A percentile compares a stretch with the other conserved stretches of the same genome.
Conservation (phyloP, 768 basidiomycete genomes). For the Lanmaoa pseudosensibilis region DNA sequence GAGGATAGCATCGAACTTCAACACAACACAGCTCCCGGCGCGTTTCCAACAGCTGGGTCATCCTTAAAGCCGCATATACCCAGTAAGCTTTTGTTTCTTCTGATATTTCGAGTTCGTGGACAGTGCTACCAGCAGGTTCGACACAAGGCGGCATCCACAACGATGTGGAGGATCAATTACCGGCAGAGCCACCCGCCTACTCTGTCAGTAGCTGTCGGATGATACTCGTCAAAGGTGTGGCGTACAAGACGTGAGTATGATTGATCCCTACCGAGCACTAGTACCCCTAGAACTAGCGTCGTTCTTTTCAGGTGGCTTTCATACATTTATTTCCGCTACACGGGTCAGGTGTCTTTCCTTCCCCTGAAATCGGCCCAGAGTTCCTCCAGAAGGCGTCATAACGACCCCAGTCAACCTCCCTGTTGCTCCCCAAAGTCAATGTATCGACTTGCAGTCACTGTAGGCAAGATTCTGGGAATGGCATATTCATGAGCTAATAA, state of each 20-base stretch:
- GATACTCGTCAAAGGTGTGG: slow-evolving; percentile 31
- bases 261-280: neutral
- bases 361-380: slow-evolving; percentile 23
- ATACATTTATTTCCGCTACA: slow-evolving; percentile 33
- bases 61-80: slow-evolving; percentile 1
- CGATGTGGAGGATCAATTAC: neutral
- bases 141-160: neutral
- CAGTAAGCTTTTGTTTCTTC: slow-evolving; percentile 5
- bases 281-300: neutral
- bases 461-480: slow-evolving; percentile 9
- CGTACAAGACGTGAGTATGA: slow-evolving; percentile 29
- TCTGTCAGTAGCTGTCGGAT: slow-evolving; percentile 22
- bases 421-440: slow-evolving; percentile 39
- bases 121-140: neutral
- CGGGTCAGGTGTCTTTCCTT: slow-evolving; percentile 28
- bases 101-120: neutral
- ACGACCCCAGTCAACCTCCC: neutral
- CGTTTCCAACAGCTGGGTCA: neutral
- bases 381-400: neutral
- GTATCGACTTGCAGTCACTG: slow-evolving; percentile 35
- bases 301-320: slow-evolving; percentile 23
- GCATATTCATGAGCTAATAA: neutral
- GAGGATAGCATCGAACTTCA: neutral
- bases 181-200: slow-evolving; percentile 20
- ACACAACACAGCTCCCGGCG: neutral